Base-by-base conservation (phyloP, 768 basidiomycete species). In the Cystofilobasidium capitatum region DNA sequence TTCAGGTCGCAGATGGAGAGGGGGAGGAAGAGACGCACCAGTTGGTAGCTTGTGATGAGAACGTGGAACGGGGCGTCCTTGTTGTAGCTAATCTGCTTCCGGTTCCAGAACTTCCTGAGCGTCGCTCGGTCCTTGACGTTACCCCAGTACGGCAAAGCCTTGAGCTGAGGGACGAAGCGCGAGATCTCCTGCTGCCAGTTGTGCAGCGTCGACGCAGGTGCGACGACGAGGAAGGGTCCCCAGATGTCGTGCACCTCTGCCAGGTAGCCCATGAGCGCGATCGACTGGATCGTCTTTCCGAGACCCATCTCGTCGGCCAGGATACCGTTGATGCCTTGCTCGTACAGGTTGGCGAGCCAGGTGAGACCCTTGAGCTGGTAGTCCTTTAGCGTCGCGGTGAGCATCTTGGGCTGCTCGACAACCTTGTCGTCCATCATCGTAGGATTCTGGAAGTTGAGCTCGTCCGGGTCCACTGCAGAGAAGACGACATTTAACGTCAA, bases 131-230 rank as follows among this genome's bases (percentile, higher is more conserved):
- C 96, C 76, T 94, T 96, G 54, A 91, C 88, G 74, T 88, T 91
- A 42, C 96, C 96, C 96, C 96, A 99, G 75, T 99, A 98, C 1
- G 96, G 96, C 49, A 99, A 79, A 3, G 92, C 91, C 76, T 97
- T 98, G 60, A 99, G 82, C 63, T 82, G 81, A 31, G 96, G 96
- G 6, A 96, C 91, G 75, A 99, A 99, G 31, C 92, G 87, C 22
- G 92, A 89, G 64, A 99, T 81, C 76, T 99, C 96, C 75, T 98
- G 96, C 75, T 98, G 94, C 96, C 96, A 99, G 74, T 98, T 98
- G 77, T 98, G 94, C 68, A 99, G 81, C 0, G 96, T 99, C 8
- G 94, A 96, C 3, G 91, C 88, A 8, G 96, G 96, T 1, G 96
- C 91, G 45, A 99, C 92, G 58, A 99, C 93, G 26, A 99, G 82